Evolutionary conservation across 176 grass and related monocot genomes (phyloP).

Genomic region (Juncus inflexus): DNA sequence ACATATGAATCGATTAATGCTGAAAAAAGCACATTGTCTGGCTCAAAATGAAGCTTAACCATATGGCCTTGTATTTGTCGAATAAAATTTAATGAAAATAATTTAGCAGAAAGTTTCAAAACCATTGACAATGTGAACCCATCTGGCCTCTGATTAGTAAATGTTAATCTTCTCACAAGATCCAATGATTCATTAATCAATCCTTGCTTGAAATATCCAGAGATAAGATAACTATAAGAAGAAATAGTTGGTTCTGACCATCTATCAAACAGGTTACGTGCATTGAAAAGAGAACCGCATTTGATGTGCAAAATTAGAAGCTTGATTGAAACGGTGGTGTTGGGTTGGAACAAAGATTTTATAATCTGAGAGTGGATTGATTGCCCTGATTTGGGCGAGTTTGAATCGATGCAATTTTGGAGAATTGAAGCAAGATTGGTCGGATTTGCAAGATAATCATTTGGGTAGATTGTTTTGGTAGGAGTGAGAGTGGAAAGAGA

Average conservation of each 20-base stretch:
- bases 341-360: conserved; percentile 29
- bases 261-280: conserved; percentile 59
- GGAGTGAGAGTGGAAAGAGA: neutral
- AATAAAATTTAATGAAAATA: conserved; percentile 20
- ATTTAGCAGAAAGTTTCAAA: conserved; percentile 54
- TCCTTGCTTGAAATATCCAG: conserved; percentile 61
- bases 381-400: conserved; percentile 34
- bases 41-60: conserved; percentile 28
- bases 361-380: conserved; percentile 65
- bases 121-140: conserved; percentile 74
- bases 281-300: conserved; percentile 59
- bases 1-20: conserved; percentile 77
- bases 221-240: conserved; percentile 60
- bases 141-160: conserved; percentile 39
- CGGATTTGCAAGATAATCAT: conserved; percentile 31
- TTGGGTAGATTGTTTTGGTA: neutral
- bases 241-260: conserved; percentile 41
- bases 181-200: conserved; percentile 37
- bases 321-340: conserved; percentile 50
- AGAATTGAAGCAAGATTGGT: conserved; percentile 32
- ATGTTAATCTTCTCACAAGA: conserved; percentile 45
- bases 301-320: conserved; percentile 56
- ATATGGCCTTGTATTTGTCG: conserved; percentile 64
- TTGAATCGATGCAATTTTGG: conserved; percentile 46
- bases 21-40: conserved; percentile 53